Conservation (phyloP, 371 early-diverging fungal species). For the Capillidium rhysosporum region DNA sequence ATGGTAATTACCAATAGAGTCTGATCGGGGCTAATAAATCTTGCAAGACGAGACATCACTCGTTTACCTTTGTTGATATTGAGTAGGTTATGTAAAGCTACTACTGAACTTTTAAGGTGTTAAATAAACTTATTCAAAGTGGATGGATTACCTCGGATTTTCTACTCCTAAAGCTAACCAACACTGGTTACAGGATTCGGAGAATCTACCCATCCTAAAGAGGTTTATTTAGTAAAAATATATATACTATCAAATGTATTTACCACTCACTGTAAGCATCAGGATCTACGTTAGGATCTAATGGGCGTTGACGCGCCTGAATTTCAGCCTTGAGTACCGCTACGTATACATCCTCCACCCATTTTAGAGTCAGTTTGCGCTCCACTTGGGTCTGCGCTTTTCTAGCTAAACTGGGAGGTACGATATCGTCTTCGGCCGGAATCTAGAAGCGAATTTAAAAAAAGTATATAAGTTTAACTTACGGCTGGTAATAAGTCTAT, state of each 20-base stretch:
- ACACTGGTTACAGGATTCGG: slow-evolving; percentile 6
- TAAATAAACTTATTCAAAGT: slow-evolving; percentile 19
- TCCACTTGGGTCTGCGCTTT: slow-evolving; percentile 12
- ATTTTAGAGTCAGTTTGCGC: slow-evolving; percentile 37
- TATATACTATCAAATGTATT: background rate
- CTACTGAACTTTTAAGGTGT: slow-evolving; percentile 14
- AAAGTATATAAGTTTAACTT: too few relatives aligned
- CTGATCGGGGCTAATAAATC: slow-evolving; percentile 57
- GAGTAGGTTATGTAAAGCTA: slow-evolving; percentile 11
- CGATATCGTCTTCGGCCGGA: too few relatives aligned
- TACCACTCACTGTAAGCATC: slow-evolving; percentile 20
- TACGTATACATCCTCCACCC: slow-evolving; percentile 59
- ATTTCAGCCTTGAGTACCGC: slow-evolving; percentile 62
- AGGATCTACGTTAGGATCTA: slow-evolving; percentile 21
- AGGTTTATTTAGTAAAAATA: background rate
- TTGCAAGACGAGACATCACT: slow-evolving; percentile 60
- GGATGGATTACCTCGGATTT: slow-evolving; percentile 11
- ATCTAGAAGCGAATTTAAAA: too few relatives aligned
- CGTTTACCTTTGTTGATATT: slow-evolving; percentile 70
- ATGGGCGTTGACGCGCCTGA: slow-evolving; percentile 38
- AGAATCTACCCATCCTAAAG: background rate
- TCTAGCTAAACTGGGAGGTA: background rate
- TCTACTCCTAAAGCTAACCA: slow-evolving; percentile 9
- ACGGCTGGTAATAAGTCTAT: background rate
- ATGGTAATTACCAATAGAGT: slow-evolving; percentile 50